phyloP scores from a whole-genome alignment of 129 eudicot species.

The Lactuca saligna region DNA sequence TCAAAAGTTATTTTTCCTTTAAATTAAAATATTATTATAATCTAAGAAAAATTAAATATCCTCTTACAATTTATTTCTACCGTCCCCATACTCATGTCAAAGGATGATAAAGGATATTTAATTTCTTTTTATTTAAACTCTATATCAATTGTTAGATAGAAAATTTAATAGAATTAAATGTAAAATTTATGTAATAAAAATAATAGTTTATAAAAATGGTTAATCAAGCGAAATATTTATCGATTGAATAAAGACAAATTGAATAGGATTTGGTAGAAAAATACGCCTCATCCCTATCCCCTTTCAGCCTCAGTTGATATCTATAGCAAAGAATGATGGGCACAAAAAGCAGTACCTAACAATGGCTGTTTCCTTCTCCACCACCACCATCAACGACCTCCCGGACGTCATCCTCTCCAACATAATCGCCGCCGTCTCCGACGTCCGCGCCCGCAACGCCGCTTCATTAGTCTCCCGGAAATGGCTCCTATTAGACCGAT shows the following conservation, averaged over 20 bases:
- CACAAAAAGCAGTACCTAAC: not conserved
- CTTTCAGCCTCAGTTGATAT: not conserved
- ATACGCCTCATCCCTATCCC: conserved; percentile 20
- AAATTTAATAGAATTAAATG: too few species aligned
- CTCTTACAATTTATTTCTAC: too few species aligned
- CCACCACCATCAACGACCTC: conserved; percentile 61
- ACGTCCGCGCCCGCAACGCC: conserved; percentile 75
- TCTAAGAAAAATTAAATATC: too few species aligned
- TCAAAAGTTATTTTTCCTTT: too few species aligned
- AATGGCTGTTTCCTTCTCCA: conserved; percentile 24
- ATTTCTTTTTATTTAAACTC: too few species aligned
- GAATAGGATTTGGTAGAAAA: not conserved
- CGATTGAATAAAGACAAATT: not conserved
- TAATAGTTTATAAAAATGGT: too few species aligned
- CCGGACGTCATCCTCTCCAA: conserved; percentile 78
- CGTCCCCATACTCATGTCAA: too few species aligned
- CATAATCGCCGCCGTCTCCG: conserved; percentile 64
- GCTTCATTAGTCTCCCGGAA: conserved; percentile 70
- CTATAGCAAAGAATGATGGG: not conserved
- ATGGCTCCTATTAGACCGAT: conserved; percentile 69
- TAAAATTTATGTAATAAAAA: too few species aligned
- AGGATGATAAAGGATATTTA: too few species aligned
- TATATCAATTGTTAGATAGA: too few species aligned
- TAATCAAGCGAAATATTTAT: too few species aligned
- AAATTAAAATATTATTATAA: too few species aligned